phyloP scores from a whole-genome alignment of 331 rosid genomes.

The Phaseolus coccineus region DNA sequence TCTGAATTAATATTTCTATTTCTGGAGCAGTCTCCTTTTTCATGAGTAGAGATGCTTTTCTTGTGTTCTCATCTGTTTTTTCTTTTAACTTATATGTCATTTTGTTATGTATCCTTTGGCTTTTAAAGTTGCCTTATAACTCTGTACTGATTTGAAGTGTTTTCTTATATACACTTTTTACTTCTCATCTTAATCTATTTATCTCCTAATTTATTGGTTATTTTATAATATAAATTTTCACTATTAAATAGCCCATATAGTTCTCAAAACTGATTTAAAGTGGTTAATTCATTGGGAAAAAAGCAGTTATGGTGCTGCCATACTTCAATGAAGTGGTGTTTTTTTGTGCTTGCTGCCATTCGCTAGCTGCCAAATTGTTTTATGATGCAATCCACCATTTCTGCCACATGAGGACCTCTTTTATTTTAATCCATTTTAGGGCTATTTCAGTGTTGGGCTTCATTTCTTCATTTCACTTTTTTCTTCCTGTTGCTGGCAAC shows the following conservation, averaged over 20 bases:
- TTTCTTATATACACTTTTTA: neutral
- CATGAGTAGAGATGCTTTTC: neutral
- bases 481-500: neutral
- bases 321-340: neutral
- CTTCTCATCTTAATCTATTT: neutral
- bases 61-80: neutral
- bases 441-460: neutral
- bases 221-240: neutral
- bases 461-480: neutral
- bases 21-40: conserved; percentile 2
- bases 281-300: neutral
- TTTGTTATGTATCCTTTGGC: neutral
- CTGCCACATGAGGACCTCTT: neutral
- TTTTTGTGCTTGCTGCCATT: neutral
- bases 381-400: neutral
- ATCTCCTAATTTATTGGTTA: neutral
- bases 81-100: conserved; percentile 6
- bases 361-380: neutral
- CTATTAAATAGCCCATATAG: neutral
- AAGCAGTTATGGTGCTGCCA: neutral
- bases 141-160: neutral
- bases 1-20: neutral
- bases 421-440: neutral
- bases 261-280: neutral
- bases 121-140: neutral